A percentile compares a stretch with the other conserved stretches of the same genome.
phyloP scores from a whole-genome alignment of 768 basidiomycete genomes.

The Hygrocybe coccinea region DNA sequence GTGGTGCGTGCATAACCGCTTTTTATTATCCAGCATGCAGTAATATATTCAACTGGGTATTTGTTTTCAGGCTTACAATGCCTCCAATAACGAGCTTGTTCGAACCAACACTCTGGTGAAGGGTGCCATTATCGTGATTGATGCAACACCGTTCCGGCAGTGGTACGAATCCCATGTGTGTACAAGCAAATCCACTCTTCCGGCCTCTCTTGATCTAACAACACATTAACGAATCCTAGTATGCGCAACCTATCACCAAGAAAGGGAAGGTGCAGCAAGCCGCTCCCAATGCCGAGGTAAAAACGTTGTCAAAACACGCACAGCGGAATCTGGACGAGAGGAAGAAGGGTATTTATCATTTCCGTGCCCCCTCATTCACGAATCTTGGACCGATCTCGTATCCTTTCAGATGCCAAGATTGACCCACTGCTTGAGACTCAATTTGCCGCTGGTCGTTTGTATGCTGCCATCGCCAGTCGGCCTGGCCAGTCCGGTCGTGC shows the following conservation, averaged over 20 bases:
- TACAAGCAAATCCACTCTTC: conserved; percentile 17
- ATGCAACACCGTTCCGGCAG: conserved; percentile 98
- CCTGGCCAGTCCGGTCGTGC: conserved; percentile 96
- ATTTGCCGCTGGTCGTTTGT: conserved; percentile 92
- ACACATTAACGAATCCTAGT: conserved; percentile 43
- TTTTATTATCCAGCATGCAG: too few species aligned
- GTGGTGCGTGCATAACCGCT: conserved; percentile 59
- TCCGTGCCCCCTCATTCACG: not conserved
- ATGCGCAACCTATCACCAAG: conserved; percentile 92
- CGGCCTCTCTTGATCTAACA: not conserved
- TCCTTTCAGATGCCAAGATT: conserved; percentile 71
- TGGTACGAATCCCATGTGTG: conserved; percentile 98
- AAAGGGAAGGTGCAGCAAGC: conserved; percentile 61
- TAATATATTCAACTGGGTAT: too few species aligned
- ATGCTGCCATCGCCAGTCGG: conserved; percentile 88
- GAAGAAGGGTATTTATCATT: conserved; percentile 65
- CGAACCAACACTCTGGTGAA: conserved; percentile 99
- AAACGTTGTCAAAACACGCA: conserved; percentile 86
- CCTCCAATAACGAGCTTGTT: conserved; percentile 99
- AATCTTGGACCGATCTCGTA: not conserved
- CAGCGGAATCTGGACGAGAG: conserved; percentile 82
- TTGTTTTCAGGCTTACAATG: conserved; percentile 80
- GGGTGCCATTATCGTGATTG: conserved; percentile 92
- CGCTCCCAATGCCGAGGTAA: conserved; percentile 48
- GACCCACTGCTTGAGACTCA: conserved; percentile 86